phyloP scores from a whole-genome alignment of 371 early-diverging fungal genomes.

The Rhizopus arrhizus region DNA sequence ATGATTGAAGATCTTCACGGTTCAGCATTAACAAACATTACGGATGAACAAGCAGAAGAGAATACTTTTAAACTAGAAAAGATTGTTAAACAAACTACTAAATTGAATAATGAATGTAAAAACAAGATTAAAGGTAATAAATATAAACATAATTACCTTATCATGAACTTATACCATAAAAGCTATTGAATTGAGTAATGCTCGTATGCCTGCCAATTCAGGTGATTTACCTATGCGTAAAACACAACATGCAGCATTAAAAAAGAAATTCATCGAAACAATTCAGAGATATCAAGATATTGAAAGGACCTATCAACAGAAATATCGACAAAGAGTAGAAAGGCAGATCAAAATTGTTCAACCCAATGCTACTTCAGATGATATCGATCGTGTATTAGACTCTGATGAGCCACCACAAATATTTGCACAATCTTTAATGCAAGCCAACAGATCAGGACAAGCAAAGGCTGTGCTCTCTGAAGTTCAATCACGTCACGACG shows the following conservation, averaged over 20 bases:
- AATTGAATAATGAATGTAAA: slow-evolving; percentile 64
- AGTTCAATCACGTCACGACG: slow-evolving; percentile 84
- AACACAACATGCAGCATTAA: slow-evolving; percentile 60
- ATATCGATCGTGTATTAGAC: slow-evolving; percentile 72
- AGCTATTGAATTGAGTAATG: slow-evolving; percentile 61
- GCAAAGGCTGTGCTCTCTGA: slow-evolving; percentile 77
- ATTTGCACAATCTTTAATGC: slow-evolving; percentile 80
- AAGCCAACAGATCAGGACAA: slow-evolving; percentile 72
- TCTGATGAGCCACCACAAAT: slow-evolving; percentile 70
- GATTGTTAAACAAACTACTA: slow-evolving; percentile 66
- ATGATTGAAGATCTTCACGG: slow-evolving; percentile 73
- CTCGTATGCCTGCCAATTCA: slow-evolving; percentile 45
- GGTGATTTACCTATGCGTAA: slow-evolving; percentile 72
- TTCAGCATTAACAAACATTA: slow-evolving; percentile 67
- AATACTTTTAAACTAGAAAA: slow-evolving; percentile 69
- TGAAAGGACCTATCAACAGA: slow-evolving; percentile 77
- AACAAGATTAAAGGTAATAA: slow-evolving; percentile 58
- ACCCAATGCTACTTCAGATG: slow-evolving; percentile 76
- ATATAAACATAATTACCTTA: not conserved
- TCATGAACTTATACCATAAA: slow-evolving; percentile 21
- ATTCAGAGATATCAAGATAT: slow-evolving; percentile 79
- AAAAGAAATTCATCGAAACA: slow-evolving; percentile 79
- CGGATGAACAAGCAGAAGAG: slow-evolving; percentile 66
- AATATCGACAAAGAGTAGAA: slow-evolving; percentile 80
- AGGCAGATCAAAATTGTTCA: slow-evolving; percentile 81